These are phyloP conservation scores for Blastomyces percursus DNA, from an alignment of 2,329 filamentous ascomycete genomes.

Conservation along the genomic window DNA sequence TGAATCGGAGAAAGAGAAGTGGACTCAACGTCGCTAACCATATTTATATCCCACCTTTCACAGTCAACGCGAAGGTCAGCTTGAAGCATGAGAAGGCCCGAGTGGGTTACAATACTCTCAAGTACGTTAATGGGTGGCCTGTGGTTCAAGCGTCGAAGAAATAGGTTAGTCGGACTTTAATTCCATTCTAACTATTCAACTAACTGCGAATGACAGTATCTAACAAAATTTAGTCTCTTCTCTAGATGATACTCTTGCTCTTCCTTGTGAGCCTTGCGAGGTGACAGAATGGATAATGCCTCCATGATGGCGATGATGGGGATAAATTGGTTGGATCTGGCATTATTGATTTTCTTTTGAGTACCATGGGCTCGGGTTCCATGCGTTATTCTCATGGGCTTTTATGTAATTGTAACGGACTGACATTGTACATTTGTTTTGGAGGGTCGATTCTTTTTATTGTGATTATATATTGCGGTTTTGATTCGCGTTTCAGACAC, in stretches of 20 bases:
- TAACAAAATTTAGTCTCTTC: not conserved
- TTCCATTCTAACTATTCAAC: not conserved
- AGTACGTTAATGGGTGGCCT: conserved; percentile 31
- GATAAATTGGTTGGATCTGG: no score
- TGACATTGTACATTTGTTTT: not conserved
- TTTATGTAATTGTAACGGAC: not conserved
- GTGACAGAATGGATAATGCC: not conserved
- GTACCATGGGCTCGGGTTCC: not conserved
- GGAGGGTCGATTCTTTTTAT: not conserved
- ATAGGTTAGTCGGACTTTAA: not conserved
- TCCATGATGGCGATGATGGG: not conserved
- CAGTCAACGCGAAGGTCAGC: not conserved
- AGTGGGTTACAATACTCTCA: conserved; percentile 30
- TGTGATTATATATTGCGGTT: not conserved
- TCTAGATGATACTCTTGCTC: not conserved
- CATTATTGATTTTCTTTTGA: no score
- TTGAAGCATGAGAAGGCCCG: conserved; percentile 21
- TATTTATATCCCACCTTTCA: not conserved
- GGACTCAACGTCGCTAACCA: not conserved
- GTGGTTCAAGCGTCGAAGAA: conserved; percentile 10
- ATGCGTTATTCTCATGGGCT: not conserved
- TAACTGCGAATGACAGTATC: not conserved
- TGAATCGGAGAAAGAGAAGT: not conserved
- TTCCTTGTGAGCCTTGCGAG: not conserved
- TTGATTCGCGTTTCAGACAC: not conserved